Evolutionary conservation across 768 basidiomycete genomes (phyloP).

Genomic region (Clavaria fumosa): DNA sequence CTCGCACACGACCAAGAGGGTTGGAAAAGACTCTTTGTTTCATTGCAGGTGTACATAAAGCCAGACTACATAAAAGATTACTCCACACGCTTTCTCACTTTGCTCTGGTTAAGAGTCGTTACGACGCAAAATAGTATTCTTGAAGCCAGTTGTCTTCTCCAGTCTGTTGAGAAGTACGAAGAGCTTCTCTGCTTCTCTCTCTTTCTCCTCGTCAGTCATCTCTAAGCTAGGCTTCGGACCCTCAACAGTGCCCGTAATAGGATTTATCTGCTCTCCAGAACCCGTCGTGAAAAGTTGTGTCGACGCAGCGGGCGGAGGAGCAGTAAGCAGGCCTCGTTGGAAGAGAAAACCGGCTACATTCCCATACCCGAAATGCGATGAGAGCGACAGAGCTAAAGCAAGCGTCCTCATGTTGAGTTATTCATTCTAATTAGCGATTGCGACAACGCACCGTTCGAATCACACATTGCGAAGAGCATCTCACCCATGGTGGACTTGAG

Average conservation of each 20-base stretch:
- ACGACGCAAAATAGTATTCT: too few species aligned
- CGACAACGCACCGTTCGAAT: conserved; percentile 41
- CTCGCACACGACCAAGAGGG: too few species aligned
- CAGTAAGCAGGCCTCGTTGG: conserved; percentile 68
- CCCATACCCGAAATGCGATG: conserved; percentile 82
- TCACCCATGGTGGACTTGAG: conserved; percentile 73
- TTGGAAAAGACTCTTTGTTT: too few species aligned
- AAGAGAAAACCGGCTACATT: conserved; percentile 92
- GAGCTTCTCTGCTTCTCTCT: conserved; percentile 80
- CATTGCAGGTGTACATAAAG: too few species aligned
- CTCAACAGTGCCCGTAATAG: conserved; percentile 68
- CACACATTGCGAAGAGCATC: conserved; percentile 71
- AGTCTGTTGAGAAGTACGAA: conserved; percentile 86
- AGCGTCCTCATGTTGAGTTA: too few species aligned
- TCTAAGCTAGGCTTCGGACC: conserved; percentile 25
- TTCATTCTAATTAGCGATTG: too few species aligned
- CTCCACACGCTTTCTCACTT: too few species aligned
- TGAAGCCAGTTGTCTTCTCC: too few species aligned
- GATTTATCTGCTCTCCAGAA: conserved; percentile 45
- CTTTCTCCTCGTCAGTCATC: conserved; percentile 96
- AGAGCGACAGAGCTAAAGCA: conserved; percentile 43
- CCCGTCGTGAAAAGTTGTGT: conserved; percentile 21
- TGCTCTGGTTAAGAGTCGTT: too few species aligned
- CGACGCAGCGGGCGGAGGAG: conserved; percentile 29
- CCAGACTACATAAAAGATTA: too few species aligned